Evolutionary conservation across 306 rosid genomes (phyloP), one percentile per base, ranked within the genome.

Genomic region (Quercus agrifolia): DNA sequence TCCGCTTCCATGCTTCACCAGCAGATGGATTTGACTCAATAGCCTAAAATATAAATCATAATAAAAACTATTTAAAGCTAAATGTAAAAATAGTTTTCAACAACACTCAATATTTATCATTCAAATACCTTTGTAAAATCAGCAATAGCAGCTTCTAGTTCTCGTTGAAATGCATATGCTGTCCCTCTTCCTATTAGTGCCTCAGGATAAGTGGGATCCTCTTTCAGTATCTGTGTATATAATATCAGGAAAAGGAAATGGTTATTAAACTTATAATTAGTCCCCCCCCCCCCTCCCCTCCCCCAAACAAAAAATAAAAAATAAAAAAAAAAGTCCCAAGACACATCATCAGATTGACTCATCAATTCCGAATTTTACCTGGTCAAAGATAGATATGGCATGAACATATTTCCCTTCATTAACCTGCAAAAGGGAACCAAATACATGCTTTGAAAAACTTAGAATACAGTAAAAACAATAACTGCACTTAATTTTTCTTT

Each of bases 111-210:
- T 56, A 80, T 61, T 67, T 62, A 13, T 71, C 72, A 33, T 77
- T 78, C 80, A 77, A 78, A 38, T 82, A 93, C 99, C 98, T 90
- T 95, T 12, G 99, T 84, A 90, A 95, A 95, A 90, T 95, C 99
- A 83, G 85, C 85, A 77, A 95, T 93, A 64, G 99, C 99, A 82
- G 96, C 81, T 76, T 86, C 89, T 57, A 95, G 94, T 81, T 92
- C 96, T 86, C 96, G 89, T 85, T 87, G 90, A 83, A 95, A 95
- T 81, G 99, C 99, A 85, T 87, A 77, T 35, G 99, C 98, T 14
- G 99, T 95, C 66, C 99, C 99, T 81, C 99, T 91, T 70, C 99
- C 99, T 75, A 95, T 95, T 74, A 95, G 86, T 56, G 99, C 98
- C 90, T 95, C 99, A 25, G 99, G 98, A 86, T 95, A 93, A 64